These are phyloP conservation scores for Diaporthe vaccinii DNA, from an alignment of 2,329 filamentous ascomycete species.

Conservation along the genomic window DNA sequence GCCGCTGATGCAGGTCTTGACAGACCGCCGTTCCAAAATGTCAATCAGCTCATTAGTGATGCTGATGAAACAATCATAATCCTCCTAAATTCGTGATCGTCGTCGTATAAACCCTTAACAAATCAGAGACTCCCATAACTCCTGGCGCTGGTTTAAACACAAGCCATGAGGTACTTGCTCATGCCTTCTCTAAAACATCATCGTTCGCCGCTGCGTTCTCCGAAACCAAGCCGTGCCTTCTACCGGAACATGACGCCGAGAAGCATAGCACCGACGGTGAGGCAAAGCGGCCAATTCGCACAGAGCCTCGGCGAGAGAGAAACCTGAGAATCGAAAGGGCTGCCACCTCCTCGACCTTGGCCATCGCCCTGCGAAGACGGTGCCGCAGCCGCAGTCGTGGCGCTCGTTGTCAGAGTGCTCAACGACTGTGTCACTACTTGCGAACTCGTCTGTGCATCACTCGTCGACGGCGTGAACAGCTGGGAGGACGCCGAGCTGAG, in stretches of 20 bases:
- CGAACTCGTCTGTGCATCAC: not conserved
- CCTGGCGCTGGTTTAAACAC: slow-evolving; percentile 10
- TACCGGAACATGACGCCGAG: slow-evolving; percentile 13
- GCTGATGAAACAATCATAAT: not conserved
- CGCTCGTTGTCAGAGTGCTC: not conserved
- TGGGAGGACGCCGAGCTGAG: slow-evolving; percentile 12
- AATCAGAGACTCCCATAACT: slow-evolving; percentile 22
- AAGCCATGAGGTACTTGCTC: not conserved
- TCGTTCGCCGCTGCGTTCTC: too few species aligned
- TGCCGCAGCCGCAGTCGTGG: not conserved
- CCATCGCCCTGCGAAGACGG: slow-evolving; percentile 11
- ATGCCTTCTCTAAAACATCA: not conserved
- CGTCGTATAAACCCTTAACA: slow-evolving; percentile 1
- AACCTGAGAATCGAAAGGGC: slow-evolving; percentile 40
- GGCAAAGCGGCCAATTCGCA: slow-evolving; percentile 23
- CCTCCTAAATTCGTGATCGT: slow-evolving; percentile 3
- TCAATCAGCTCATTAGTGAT: not conserved
- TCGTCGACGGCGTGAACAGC: not conserved
- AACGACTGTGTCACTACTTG: not conserved
- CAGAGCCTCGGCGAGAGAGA: slow-evolving; percentile 13
- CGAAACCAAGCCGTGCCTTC: not conserved
- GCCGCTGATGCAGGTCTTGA: slow-evolving; percentile 12
- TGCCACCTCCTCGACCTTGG: slow-evolving; percentile 39
- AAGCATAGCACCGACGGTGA: slow-evolving; percentile 23
- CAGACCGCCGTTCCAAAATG: slow-evolving; percentile 6